phyloP scores from a whole-genome alignment of 306 rosid species.

The Amphicarpaea edgeworthii region DNA sequence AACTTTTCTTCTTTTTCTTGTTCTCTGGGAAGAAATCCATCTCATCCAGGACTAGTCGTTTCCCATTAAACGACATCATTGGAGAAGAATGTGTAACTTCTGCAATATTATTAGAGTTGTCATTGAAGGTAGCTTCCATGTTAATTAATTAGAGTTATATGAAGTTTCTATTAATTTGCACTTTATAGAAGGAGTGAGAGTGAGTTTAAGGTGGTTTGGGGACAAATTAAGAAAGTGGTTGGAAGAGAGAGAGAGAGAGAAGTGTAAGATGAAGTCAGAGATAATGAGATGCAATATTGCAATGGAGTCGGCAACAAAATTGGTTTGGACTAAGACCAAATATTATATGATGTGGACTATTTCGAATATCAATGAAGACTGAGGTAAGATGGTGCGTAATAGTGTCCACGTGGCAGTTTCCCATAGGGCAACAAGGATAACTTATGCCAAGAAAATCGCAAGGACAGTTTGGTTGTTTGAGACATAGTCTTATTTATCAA shows the following conservation, averaged over 20 bases:
- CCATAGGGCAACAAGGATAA: neutral
- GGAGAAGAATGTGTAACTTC: slow-evolving; percentile 22
- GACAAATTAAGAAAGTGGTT: slow-evolving; percentile 19
- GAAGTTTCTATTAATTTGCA: neutral
- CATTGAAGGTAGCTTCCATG: slow-evolving; percentile 45
- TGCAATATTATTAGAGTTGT: neutral
- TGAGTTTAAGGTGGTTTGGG: neutral
- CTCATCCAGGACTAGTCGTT: slow-evolving; percentile 51
- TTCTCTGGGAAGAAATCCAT: slow-evolving; percentile 60
- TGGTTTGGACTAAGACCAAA: slow-evolving; percentile 72
- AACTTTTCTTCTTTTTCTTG: neutral
- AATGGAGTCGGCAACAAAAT: slow-evolving; percentile 67
- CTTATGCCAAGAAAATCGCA: slow-evolving; percentile 7
- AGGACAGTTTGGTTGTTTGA: slow-evolving; percentile 41
- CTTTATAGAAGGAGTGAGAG: neutral
- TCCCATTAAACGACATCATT: slow-evolving; percentile 29
- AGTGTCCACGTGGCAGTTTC: slow-evolving; percentile 45
- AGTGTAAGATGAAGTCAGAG: slow-evolving; percentile 46
- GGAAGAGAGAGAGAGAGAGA: slow-evolving; percentile 28
- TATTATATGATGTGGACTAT: neutral
- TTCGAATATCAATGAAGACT: slow-evolving; percentile 21
- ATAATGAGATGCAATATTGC: slow-evolving; percentile 57
- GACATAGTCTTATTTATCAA: slow-evolving; percentile 22
- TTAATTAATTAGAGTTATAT: neutral
- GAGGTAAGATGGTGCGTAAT: slow-evolving; percentile 73